Evolutionary conservation across 2,329 filamentous ascomycete species (phyloP).

Genomic region (Trichoderma sp.): DNA sequence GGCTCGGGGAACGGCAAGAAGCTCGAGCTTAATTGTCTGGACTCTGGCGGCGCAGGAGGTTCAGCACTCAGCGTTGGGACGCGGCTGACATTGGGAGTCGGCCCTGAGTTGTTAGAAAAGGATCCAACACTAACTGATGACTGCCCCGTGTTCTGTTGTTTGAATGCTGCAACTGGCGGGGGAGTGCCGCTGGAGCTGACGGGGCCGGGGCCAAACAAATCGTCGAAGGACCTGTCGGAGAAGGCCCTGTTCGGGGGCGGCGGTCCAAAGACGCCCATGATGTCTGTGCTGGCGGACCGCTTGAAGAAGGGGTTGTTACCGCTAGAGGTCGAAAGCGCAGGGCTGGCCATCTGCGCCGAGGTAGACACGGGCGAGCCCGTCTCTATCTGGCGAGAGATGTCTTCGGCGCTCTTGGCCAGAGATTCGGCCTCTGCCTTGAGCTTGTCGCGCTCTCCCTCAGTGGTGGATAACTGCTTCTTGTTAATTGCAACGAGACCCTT

Average conservation of each 20-base stretch:
- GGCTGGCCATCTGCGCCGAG: conserved; percentile 61
- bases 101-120: conserved; percentile 48
- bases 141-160: conserved; percentile 57
- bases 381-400: conserved; percentile 51
- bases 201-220: conserved; percentile 73
- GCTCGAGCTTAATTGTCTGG: conserved; percentile 73
- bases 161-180: conserved; percentile 37
- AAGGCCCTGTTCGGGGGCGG: conserved; percentile 47
- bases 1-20: conserved; percentile 68
- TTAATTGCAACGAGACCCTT: conserved; percentile 97
- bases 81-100: conserved; percentile 62
- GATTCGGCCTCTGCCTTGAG: conserved; percentile 75
- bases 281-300: conserved; percentile 59
- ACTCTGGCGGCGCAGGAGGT: conserved; percentile 63
- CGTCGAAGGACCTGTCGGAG: conserved; percentile 73
- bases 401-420: conserved; percentile 61
- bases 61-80: conserved; percentile 58
- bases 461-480: conserved; percentile 92
- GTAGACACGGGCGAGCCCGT: conserved; percentile 48
- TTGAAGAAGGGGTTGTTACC: conserved; percentile 96
- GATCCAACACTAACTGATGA: conserved; percentile 53
- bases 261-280: conserved; percentile 53
- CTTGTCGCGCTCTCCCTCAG: conserved; percentile 84
- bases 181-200: conserved; percentile 43
- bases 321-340: conserved; percentile 64